Base-by-base conservation (phyloP, 345 rosid genomes). In the Alliaria petiolata region DNA sequence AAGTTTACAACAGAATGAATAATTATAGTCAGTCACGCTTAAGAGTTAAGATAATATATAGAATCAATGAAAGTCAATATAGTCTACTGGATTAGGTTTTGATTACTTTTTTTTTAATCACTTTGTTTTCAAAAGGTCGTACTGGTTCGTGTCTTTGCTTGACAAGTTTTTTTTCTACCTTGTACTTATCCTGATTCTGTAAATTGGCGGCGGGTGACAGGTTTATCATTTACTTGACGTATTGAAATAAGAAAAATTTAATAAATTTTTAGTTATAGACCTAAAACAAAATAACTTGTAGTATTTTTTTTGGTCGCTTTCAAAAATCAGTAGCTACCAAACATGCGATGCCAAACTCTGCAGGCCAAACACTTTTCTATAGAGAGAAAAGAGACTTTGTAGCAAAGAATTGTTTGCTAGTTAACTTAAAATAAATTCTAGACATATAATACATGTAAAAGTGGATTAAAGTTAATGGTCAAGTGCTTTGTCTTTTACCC, bases 291-390 rank as follows among this genome's bases (percentile, higher is more conserved):
- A 40, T 36, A n/a, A 46, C 10, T 9, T 62, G 14, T 19, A 43
- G n/a, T n/a, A n/a, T n/a, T n/a, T 42, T 8, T 46, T 20, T 39
- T 49, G 61, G 59, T 42, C 60, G 45, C 31, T 66, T 74, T 74
- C 22, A 42, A 74, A 67, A 39, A 25, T 57, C 19, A 49, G 72
- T 65, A 65, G 39, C 45, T 65, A 65, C 67, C 78, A 58, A 66
- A 66, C 67, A 74, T 58, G 66, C 45, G 78, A 66, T 31, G 45
- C 67, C 78, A 74, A 66, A 61, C 66, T 47, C 56, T 56, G 35
- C 53, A 65, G 19, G 43, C 52, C 66, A 39, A 47, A 73, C 44
- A 46, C 22, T 66, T 74, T 58, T 34, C 13, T 66, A 51, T 66
- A 15, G 51, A 65, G n/a, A n/a, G 71, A 58, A 38, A 39, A 58